Percentiles rank a stretch among this genome's conserved stretches.
These are phyloP conservation scores for Apiotrichum laibachii DNA, from an alignment of 1,284 basidiomycete genomes.

Conservation along the genomic window DNA sequence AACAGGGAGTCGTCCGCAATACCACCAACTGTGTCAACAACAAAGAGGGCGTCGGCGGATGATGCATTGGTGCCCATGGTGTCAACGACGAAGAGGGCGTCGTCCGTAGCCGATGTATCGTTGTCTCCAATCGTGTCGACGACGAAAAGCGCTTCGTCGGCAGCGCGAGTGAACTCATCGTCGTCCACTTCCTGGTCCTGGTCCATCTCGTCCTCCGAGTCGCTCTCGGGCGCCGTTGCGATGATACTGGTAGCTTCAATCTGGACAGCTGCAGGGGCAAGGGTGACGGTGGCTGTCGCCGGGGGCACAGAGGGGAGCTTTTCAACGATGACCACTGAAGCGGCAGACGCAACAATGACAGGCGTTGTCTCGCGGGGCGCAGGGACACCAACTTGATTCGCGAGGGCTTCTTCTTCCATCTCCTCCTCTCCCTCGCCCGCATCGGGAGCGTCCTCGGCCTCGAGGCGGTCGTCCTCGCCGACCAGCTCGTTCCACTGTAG, in stretches of 20 bases:
- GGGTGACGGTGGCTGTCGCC: background rate
- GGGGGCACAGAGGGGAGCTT: too few species aligned
- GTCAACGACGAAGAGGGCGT: conserved; percentile 6
- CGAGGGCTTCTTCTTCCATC: too few species aligned
- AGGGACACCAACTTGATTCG: too few species aligned
- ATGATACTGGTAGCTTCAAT: background rate
- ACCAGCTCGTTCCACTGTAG: conserved; percentile 1
- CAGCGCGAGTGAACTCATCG: conserved; percentile 6
- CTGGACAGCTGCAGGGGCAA: background rate
- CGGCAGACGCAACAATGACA: too few species aligned
- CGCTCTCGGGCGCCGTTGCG: conserved; percentile 1
- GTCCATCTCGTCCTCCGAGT: background rate
- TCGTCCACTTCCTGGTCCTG: background rate
- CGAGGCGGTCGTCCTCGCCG: conserved; percentile 1
- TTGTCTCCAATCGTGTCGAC: conserved; percentile 21
- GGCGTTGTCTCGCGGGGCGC: too few species aligned
- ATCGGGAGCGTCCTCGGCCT: background rate
- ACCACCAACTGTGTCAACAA: background rate
- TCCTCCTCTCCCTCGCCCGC: too few species aligned
- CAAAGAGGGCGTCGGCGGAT: conserved; percentile 6
- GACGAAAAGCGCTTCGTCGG: conserved; percentile 18
- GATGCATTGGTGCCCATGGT: background rate
- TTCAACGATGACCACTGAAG: too few species aligned
- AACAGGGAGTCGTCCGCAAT: conserved; percentile 24
- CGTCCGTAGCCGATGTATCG: background rate